A percentile compares a stretch with the other conserved stretches of the same genome.
Evolutionary conservation across 495 filamentous ascomycete genomes (phyloP).

Genomic region (Beverwykella pulmonaria): DNA sequence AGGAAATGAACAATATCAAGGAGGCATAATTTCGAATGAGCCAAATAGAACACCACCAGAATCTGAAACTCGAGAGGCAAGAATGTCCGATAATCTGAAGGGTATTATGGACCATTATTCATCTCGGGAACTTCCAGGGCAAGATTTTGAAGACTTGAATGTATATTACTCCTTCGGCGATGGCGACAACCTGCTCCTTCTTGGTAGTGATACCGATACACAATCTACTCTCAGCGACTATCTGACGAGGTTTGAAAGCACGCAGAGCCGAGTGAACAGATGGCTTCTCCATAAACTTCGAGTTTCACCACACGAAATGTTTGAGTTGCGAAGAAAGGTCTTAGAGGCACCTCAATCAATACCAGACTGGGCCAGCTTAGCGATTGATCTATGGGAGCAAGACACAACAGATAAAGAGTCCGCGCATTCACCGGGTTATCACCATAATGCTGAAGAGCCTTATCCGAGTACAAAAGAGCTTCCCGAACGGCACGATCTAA

Average conservation of each 20-base stretch:
- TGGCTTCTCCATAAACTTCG: conserved; percentile 36
- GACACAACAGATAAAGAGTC: neutral
- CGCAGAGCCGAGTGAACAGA: conserved; percentile 22
- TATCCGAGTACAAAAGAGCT: neutral
- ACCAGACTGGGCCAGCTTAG: conserved; percentile 23
- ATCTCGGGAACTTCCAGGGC: neutral
- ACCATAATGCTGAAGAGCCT: neutral
- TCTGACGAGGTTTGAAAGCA: conserved; percentile 26
- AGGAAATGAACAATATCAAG: neutral
- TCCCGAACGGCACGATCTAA: neutral
- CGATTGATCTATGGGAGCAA: conserved; percentile 13
- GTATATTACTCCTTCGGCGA: neutral
- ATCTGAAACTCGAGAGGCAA: neutral
- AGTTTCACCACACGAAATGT: conserved; percentile 27
- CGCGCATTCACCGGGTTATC: neutral
- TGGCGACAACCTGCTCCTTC: conserved; percentile 9
- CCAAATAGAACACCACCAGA: neutral
- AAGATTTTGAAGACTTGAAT: neutral
- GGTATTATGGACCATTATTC: neutral
- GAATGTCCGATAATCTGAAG: neutral
- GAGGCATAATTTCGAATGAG: neutral
- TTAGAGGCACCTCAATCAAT: neutral
- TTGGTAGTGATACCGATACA: conserved; percentile 8
- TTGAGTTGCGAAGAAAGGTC: conserved; percentile 20
- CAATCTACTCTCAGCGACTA: conserved; percentile 34